Evolutionary conservation across 805 yeast species (phyloP).

Genomic region (Vanderwaltozyma polyspora): DNA sequence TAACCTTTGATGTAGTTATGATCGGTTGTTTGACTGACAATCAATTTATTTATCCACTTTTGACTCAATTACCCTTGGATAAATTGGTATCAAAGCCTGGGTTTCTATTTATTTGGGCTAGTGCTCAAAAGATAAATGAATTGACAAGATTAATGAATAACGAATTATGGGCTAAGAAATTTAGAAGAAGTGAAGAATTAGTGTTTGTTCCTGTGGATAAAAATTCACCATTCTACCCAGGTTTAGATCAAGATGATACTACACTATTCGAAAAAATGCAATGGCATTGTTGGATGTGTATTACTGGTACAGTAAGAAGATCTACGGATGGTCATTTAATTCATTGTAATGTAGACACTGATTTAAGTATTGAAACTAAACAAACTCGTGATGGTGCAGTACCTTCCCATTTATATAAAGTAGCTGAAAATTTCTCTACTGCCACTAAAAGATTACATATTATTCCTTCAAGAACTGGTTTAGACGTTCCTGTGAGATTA

Average conservation of each 20-base stretch:
- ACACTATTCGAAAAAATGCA: constrained; percentile 56
- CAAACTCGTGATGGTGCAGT: constrained; percentile 36
- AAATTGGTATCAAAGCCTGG: constrained; percentile 77
- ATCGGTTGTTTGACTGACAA: constrained; percentile 75
- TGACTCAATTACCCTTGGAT: constrained; percentile 58
- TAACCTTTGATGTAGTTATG: constrained; percentile 84
- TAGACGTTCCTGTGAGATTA: constrained; percentile 47
- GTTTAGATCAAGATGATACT: constrained; percentile 37
- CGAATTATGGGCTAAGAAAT: constrained; percentile 51
- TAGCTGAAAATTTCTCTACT: constrained; percentile 81
- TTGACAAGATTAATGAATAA: constrained; percentile 42
- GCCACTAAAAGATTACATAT: constrained; percentile 78
- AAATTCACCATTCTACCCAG: constrained; percentile 56
- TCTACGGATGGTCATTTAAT: constrained; percentile 74
- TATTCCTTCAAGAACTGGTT: constrained; percentile 62
- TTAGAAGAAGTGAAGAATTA: constrained; percentile 81
- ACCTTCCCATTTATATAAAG: constrained; percentile 66
- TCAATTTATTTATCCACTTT: constrained; percentile 51
- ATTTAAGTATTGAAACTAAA: constrained; percentile 56
- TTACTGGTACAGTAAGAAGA: constrained; percentile 86
- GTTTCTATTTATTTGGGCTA: constrained; percentile 78
- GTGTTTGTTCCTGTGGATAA: constrained; percentile 67
- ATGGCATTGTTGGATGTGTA: constrained; percentile 98
- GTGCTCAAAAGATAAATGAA: constrained; percentile 59
- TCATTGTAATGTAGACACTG: constrained; percentile 89